These are phyloP conservation scores for Malassezia brasiliensis DNA, from an alignment of 1,284 basidiomycete species.

Conservation along the genomic window DNA sequence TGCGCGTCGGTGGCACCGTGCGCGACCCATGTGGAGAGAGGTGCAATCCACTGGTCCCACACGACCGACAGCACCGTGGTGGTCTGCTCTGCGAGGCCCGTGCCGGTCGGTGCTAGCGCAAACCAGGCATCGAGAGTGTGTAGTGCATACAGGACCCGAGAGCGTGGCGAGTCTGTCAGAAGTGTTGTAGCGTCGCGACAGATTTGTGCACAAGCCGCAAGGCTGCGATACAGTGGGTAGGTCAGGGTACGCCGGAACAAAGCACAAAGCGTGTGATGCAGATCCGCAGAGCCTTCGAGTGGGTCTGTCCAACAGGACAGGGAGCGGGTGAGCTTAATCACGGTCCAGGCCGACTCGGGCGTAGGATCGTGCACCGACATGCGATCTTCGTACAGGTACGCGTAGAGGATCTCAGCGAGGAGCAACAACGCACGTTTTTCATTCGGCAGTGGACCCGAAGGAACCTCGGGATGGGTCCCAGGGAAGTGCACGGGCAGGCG, in stretches of 20 bases:
- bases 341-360: constrained; percentile 20
- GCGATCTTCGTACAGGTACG: constrained; percentile 18
- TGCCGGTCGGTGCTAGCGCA: constrained; percentile 10
- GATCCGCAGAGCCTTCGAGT: neutral
- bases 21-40: neutral
- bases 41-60: constrained; percentile 13
- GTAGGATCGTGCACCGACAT: constrained; percentile 13
- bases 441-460: neutral
- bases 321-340: constrained; percentile 17
- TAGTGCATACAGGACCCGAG: neutral
- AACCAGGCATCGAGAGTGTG: constrained; percentile 12
- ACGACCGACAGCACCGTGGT: constrained; percentile 8
- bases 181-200: constrained; percentile 5
- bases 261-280: constrained; percentile 6
- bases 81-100: constrained; percentile 8
- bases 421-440: neutral
- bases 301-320: constrained; percentile 5
- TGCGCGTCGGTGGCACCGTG: neutral
- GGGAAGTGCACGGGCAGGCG: neutral
- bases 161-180: neutral
- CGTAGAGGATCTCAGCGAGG: constrained; percentile 18
- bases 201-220: constrained; percentile 15
- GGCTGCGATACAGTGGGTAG: constrained; percentile 18
- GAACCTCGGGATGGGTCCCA: neutral
- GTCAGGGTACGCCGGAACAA: constrained; percentile 18